Conservation (phyloP, 192 early-diverging fungal genomes). For the Coemansia sp. region DNA sequence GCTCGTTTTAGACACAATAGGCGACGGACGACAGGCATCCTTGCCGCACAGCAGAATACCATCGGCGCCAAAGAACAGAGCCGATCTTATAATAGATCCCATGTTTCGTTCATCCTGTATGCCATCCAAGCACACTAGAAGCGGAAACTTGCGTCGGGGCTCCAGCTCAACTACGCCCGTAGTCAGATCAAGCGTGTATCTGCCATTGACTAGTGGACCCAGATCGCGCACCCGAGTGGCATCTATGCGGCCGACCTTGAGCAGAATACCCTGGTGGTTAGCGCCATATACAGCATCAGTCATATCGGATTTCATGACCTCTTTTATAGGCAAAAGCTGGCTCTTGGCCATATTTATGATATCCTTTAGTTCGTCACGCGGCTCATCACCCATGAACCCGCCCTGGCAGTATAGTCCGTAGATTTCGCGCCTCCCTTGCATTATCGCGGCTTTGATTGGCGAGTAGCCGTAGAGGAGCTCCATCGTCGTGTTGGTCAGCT, state of each 20-base stretch:
- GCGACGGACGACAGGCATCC: constrained; percentile 11
- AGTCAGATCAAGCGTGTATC: constrained; percentile 12
- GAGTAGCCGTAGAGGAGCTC: constrained; percentile 39
- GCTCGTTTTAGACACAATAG: constrained; percentile 42
- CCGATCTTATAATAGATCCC: constrained; percentile 46
- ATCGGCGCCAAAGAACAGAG: constrained; percentile 52
- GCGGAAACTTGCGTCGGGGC: constrained; percentile 33
- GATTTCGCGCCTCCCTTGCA: constrained; percentile 22
- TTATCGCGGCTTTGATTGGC: constrained; percentile 27
- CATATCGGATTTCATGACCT: not conserved
- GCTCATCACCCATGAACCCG: constrained; percentile 17
- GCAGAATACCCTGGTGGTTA: constrained; percentile 33
- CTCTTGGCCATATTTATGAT: constrained; percentile 3
- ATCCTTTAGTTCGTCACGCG: constrained; percentile 4
- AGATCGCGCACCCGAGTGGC: constrained; percentile 1
- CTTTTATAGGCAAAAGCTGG: constrained; percentile 14
- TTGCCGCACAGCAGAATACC: constrained; percentile 20
- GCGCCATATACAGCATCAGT: not conserved
- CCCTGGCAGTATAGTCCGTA: constrained; percentile 19
- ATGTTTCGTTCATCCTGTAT: constrained; percentile 45
- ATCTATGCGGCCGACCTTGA: constrained; percentile 9
- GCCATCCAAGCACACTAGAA: constrained; percentile 28
- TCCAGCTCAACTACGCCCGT: not conserved
- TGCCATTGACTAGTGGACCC: constrained; percentile 10
- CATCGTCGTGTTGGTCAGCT: not conserved